Evolutionary conservation across 805 yeast genomes (phyloP), one percentile per base, ranked within the genome.

Genomic region (Wickerhamiella dianesei): DNA sequence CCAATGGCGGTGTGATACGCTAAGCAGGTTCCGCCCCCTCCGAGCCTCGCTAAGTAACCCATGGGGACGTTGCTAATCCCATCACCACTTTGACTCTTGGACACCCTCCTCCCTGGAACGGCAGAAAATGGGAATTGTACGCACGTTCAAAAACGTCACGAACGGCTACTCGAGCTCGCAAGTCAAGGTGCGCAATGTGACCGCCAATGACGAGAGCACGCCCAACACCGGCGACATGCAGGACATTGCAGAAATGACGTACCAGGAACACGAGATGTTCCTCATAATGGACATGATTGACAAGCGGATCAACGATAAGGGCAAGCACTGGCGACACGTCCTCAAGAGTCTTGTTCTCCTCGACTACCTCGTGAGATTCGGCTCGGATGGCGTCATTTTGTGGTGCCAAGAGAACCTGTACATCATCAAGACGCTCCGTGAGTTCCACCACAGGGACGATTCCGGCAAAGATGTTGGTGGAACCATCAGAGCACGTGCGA

Each of bases 311-410:
- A 89, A 89, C 60, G 97, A 89, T 61, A 88, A 88, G 69, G 97
- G 97, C 51, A 88, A 87, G 63, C 83, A 89, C 66, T 89, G 96
- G 96, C 75, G 95, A 54, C 98, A 89, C 62, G 88, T 89, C 44
- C 88, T 94, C 52, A 92, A 89, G 64, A 80, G 95, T 1, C 71
- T 89, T 51, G 82, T 94, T 1, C 79, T 89, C n/a, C 71, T 89
- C 55, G 96, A 88, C 58, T 89, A 80, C 64, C 69, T 88, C 48
- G 86, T 88, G 17, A 76, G 92, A 55, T 75, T 73, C 50, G 98
- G 96, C 37, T 75, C 87, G 18, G 95, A 87, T 55, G 80, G 82
- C 58, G 89, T 88, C 58, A 95, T 88, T 4, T 68, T 79, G 36
- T 89, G 98, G 98, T 78, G 88, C 50, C 82, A 79, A 60, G 95